Conservation (phyloP, 345 rosid species). For the Sisymbrium altissimum region DNA sequence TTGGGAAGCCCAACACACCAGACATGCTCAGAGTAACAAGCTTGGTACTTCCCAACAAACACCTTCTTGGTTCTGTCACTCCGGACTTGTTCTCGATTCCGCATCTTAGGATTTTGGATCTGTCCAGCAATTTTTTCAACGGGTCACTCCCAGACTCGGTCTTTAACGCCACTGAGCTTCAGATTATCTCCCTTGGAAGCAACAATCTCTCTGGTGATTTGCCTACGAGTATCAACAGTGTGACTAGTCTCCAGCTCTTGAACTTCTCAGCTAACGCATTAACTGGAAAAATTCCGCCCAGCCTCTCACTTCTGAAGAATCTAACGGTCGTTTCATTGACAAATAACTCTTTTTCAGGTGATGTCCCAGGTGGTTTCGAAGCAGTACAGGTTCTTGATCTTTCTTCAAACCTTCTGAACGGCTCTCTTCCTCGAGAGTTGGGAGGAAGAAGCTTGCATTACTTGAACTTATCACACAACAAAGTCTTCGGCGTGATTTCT, state of each 20-base stretch:
- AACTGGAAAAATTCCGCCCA: conserved; percentile 55
- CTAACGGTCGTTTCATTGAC: conserved; percentile 62
- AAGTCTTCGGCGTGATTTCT: conserved; percentile 56
- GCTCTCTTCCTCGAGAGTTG: conserved; percentile 57
- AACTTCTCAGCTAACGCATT: conserved; percentile 81
- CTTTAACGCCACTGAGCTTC: conserved; percentile 55
- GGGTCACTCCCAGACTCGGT: conserved; percentile 58
- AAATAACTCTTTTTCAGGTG: conserved; percentile 60
- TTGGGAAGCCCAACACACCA: conserved; percentile 41
- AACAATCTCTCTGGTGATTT: conserved; percentile 67
- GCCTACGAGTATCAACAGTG: conserved; percentile 42
- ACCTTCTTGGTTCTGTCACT: conserved; percentile 61
- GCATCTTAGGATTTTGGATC: conserved; percentile 57
- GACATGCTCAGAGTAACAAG: conserved; percentile 62
- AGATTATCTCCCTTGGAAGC: conserved; percentile 44
- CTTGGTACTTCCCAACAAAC: conserved; percentile 49
- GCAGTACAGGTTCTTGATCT: conserved; percentile 61
- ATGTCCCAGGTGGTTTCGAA: conserved; percentile 51
- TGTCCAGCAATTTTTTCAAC: conserved; percentile 61
- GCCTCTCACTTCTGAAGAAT: conserved; percentile 46
- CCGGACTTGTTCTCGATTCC: conserved; percentile 46
- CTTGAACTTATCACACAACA: conserved; percentile 75
- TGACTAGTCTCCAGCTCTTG: conserved; percentile 48
- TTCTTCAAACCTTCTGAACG: conserved; percentile 76
- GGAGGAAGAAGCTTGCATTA: conserved; percentile 54